Evolutionary conservation across 179 eudicot genomes (phyloP), one percentile per base, ranked within the genome.

Genomic region (Sideroxylon spinosum): DNA sequence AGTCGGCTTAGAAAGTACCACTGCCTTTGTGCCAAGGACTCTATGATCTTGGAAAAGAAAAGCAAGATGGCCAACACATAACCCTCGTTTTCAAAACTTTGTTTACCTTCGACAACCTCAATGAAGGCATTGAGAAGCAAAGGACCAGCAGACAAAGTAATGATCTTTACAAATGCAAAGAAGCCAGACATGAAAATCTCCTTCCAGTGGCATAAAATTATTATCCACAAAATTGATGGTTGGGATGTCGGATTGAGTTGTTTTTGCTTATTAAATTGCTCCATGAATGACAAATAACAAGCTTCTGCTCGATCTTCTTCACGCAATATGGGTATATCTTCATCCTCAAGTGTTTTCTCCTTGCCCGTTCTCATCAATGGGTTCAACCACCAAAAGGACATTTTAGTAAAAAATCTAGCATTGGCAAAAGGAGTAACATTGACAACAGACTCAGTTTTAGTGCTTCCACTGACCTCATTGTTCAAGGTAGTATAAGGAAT

Each of bases 361-460:
- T 68, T 78, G 6, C 90, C 88, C 73, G 8, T 74, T 77, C 79
- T 86, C 88, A 88, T 84, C 75, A 86, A 50, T 13, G 88, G 83
- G 75, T 88, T 86, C 72, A 88, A 55, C 90, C 90, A 88, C 88
- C 86, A 86, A 76, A 88, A 88, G 7, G 90, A 78, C 71, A 82
- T 66, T 59, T 73, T 72, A 74, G 79, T 88, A 49, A 84, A 71
- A 67, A 84, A 59, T 12, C 87, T 73, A 17, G 90, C 88, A 76
- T 32, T 70, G 25, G 86, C 82, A 82, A 86, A 83, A 55, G 83
- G 86, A 59, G 84, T 81, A 46, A 79, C 76, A 16, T 50, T 26
- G 71, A 59, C 78, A 75, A 44, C 78, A 78, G 80, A 16, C 48
- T 62, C 74, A 56, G 26, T 49, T 76, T 78, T 80, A 61, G 26